phyloP scores from a whole-genome alignment of 169 alveolate genomes.

The Cryptosporidium andersoni region DNA sequence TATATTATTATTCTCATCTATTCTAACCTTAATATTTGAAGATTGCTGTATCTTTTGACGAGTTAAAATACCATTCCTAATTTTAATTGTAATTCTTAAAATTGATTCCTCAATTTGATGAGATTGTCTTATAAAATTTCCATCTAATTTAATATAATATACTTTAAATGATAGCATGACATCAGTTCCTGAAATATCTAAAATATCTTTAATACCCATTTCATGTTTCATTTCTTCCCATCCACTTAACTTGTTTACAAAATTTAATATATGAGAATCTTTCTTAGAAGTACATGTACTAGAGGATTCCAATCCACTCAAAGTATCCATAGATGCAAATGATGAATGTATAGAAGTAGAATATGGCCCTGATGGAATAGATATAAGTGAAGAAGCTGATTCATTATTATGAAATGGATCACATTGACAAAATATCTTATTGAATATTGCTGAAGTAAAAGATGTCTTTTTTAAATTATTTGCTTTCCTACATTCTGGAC shows the following conservation, averaged over 20 bases:
- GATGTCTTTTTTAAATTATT: no score
- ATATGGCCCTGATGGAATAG: conserved; percentile 6
- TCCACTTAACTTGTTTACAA: no score
- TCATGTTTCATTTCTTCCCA: not conserved
- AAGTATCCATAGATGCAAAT: not conserved
- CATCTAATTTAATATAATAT: conserved; percentile 4
- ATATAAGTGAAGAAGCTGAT: conserved; percentile 29
- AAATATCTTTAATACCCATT: not conserved
- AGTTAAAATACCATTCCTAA: conserved; percentile 16
- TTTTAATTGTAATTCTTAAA: conserved; percentile 21
- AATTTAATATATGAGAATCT: not conserved
- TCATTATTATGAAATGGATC: conserved; percentile 8
- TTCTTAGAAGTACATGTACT: not conserved
- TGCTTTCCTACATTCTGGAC: no score
- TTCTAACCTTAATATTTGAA: conserved; percentile 13
- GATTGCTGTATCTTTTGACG: not conserved
- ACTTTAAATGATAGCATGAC: conserved; percentile 11
- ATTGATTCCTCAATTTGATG: not conserved
- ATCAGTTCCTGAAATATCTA: conserved; percentile 1
- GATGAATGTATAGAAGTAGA: conserved; percentile 4
- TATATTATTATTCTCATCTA: not conserved
- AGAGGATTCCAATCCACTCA: no score
- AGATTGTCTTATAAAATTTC: not conserved
- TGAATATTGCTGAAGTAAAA: no score
- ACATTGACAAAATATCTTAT: not conserved